Evolutionary conservation across 2,329 filamentous ascomycete genomes (phyloP).

Genomic region (Fusarium albosuccineum): DNA sequence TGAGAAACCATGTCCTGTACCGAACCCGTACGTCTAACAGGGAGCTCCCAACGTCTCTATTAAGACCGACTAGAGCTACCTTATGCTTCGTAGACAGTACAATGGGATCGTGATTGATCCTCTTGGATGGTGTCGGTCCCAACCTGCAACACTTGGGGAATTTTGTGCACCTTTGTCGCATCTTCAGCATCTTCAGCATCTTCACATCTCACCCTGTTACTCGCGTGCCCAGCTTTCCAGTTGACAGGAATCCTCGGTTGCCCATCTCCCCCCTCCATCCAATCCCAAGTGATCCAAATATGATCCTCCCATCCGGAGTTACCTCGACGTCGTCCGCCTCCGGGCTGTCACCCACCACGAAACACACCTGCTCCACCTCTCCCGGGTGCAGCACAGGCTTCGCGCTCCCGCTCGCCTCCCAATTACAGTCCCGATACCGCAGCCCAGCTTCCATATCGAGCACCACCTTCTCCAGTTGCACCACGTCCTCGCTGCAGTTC

Average conservation of each 20-base stretch:
- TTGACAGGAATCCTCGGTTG: slow-evolving; percentile 87
- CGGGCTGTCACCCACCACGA: slow-evolving; percentile 66
- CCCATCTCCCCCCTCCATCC: slow-evolving; percentile 94
- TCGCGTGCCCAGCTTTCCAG: slow-evolving; percentile 79
- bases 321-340: slow-evolving; percentile 51
- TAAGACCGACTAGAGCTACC: no score
- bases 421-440: slow-evolving; percentile 68
- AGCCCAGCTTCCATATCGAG: slow-evolving; percentile 67
- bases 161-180: slow-evolving; percentile 24
- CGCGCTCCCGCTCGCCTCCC: slow-evolving; percentile 59
- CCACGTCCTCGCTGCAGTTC: slow-evolving; percentile 87
- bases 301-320: slow-evolving; percentile 67
- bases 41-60: no score
- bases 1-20: no score
- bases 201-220: slow-evolving; percentile 48
- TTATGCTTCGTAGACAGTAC: no score
- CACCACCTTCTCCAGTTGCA: slow-evolving; percentile 78
- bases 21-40: no score
- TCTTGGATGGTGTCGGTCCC: neutral
- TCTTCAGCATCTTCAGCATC: neutral
- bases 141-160: slow-evolving; percentile 5
- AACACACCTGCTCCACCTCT: slow-evolving; percentile 76
- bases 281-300: slow-evolving; percentile 85
- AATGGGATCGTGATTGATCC: no score
- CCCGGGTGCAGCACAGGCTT: slow-evolving; percentile 71